Percentiles rank a stretch among this genome's conserved stretches.
Conservation (phyloP, 805 yeast species). For the Pichia nakasei region DNA sequence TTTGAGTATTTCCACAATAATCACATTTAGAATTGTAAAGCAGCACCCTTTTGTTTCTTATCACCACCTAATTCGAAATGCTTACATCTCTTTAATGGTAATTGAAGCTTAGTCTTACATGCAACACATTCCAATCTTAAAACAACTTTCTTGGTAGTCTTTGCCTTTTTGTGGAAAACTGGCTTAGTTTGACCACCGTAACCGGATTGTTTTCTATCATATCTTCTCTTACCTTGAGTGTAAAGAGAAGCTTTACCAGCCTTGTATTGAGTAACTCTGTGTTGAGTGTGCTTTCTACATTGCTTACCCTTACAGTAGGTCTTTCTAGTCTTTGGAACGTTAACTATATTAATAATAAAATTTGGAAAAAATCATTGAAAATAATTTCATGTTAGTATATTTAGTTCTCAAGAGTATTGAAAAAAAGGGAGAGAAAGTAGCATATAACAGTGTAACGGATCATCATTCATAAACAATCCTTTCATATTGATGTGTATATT, state of each 20-base stretch:
- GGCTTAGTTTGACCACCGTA: slow-evolving; percentile 99
- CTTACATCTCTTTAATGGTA: slow-evolving; percentile 98
- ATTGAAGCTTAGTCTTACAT: slow-evolving; percentile 98
- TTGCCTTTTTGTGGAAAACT: slow-evolving; percentile 99
- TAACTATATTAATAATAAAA: too few species aligned
- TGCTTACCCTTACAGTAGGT: slow-evolving; percentile 99
- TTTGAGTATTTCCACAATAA: too few species aligned
- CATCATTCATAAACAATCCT: too few species aligned
- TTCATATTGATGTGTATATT: too few species aligned
- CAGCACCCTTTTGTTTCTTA: slow-evolving; percentile 99
- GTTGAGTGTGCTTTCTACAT: slow-evolving; percentile 99
- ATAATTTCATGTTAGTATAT: too few species aligned
- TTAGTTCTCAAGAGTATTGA: too few species aligned
- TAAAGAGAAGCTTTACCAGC: slow-evolving; percentile 99
- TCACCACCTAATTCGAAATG: slow-evolving; percentile 99
- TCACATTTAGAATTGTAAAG: slow-evolving; percentile 85
- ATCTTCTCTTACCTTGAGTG: slow-evolving; percentile 99
- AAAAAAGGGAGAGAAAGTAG: too few species aligned
- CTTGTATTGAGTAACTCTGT: slow-evolving; percentile 99
- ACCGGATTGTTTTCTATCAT: slow-evolving; percentile 99
- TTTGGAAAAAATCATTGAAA: too few species aligned
- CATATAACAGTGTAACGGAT: too few species aligned
- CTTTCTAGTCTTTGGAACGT: slow-evolving; percentile 99
- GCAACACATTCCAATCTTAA: slow-evolving; percentile 97
- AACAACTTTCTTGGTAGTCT: slow-evolving; percentile 99